phyloP scores from a whole-genome alignment of 768 basidiomycete species.

The Boletus sp. region DNA sequence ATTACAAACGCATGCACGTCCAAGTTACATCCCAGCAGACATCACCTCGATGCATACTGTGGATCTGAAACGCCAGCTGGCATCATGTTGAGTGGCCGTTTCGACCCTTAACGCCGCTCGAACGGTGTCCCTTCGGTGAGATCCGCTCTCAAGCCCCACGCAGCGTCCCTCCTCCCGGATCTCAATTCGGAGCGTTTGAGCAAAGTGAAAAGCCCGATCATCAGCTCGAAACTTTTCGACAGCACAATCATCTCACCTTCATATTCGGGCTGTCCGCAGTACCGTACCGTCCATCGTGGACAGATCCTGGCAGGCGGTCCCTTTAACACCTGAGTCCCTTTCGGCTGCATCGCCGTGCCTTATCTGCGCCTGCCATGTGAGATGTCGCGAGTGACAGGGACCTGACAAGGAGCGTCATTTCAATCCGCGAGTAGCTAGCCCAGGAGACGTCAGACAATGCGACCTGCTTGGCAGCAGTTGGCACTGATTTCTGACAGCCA shows the following conservation, averaged over 20 bases:
- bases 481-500: slow-evolving; percentile 6
- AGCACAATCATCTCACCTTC: slow-evolving; percentile 16
- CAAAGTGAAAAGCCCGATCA: slow-evolving; percentile 24
- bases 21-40: slow-evolving; percentile 10
- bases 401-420: slow-evolving; percentile 15
- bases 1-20: neutral
- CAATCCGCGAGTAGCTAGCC: neutral
- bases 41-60: neutral
- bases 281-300: neutral
- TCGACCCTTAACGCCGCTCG: slow-evolving; percentile 21
- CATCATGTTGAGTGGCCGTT: neutral
- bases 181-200: slow-evolving; percentile 16
- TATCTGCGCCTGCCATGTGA: slow-evolving; percentile 14
- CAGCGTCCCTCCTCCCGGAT: slow-evolving; percentile 15
- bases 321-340: slow-evolving; percentile 7
- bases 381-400: slow-evolving; percentile 1
- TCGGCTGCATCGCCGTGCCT: slow-evolving; percentile 14
- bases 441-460: neutral
- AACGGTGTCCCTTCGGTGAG: slow-evolving; percentile 18
- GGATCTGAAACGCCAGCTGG: slow-evolving; percentile 19
- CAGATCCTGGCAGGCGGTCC: slow-evolving; percentile 10
- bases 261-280: slow-evolving; percentile 14
- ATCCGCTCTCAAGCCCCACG: slow-evolving; percentile 27
- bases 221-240: slow-evolving; percentile 11
- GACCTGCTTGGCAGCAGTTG: slow-evolving; percentile 5